phyloP scores from a whole-genome alignment of 2,329 filamentous ascomycete species.

The Pyricularia sp. region DNA sequence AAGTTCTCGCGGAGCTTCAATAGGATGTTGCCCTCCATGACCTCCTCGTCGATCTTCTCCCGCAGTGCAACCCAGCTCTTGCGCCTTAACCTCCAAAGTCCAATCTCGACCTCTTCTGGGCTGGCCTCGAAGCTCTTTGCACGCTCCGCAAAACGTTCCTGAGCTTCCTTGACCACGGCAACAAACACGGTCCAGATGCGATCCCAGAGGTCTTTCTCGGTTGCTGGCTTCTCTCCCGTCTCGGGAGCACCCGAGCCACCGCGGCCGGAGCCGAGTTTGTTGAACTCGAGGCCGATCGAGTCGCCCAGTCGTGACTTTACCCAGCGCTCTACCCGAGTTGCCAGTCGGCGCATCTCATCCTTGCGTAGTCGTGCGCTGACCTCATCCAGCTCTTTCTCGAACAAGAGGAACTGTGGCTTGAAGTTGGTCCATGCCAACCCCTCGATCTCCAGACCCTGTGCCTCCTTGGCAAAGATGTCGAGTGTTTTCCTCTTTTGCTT shows the following conservation, averaged over 20 bases:
- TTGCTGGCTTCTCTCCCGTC: constrained; percentile 58
- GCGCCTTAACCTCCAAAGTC: constrained; percentile 81
- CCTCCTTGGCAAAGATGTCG: constrained; percentile 66
- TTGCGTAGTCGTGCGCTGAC: constrained; percentile 78
- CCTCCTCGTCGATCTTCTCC: constrained; percentile 90
- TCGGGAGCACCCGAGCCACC: constrained; percentile 76
- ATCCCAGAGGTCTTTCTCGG: constrained; percentile 90
- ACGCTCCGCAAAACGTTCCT: constrained; percentile 74
- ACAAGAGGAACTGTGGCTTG: constrained; percentile 67
- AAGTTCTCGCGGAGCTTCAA: constrained; percentile 97
- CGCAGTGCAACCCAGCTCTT: constrained; percentile 92
- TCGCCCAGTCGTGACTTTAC: constrained; percentile 82
- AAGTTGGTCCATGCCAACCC: constrained; percentile 85
- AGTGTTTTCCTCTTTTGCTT: constrained; percentile 71
- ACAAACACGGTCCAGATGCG: constrained; percentile 85
- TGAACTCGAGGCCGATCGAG: constrained; percentile 87
- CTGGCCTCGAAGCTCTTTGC: constrained; percentile 92
- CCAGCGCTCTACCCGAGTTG: constrained; percentile 87
- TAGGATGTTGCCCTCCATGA: constrained; percentile 94
- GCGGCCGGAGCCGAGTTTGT: constrained; percentile 83
- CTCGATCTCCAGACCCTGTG: constrained; percentile 63
- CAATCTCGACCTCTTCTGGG: constrained; percentile 82
- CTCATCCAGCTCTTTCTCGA: constrained; percentile 84
- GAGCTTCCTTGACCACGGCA: constrained; percentile 74
- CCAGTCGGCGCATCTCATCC: constrained; percentile 91